Evolutionary conservation across 1,284 basidiomycete species (phyloP), one percentile per base, ranked within the genome.

Genomic region (Fistulinella staudtii): DNA sequence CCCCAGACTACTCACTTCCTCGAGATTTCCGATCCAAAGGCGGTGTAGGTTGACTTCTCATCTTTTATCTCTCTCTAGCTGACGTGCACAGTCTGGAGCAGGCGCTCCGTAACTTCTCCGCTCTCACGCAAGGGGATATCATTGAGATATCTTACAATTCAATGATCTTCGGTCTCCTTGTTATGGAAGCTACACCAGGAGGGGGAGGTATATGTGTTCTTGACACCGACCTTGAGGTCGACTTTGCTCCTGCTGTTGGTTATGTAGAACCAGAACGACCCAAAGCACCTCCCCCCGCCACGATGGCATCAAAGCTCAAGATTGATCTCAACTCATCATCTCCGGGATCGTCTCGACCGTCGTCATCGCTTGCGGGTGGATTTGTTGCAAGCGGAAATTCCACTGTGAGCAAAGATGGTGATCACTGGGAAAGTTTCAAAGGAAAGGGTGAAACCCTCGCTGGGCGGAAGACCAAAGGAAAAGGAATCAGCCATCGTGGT

Each of bases 291-390:
- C 85, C 93, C 2, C 83, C 85, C 8, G 68, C 89, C 8, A 98
- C 94, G 2, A 98, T 99, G 95, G 94, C 95, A 0, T 89, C 89
- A 41, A 98, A 97, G 69, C 79, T 98, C 45, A 93, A 93, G 64
- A 98, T 99, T 50, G 93, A 99, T 61, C 70, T 93, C 20, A 82
- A 84, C 52, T 85, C 82, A 2, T 83, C 86, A 9, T 89, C 88
- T 13, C 85, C 82, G 3, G 85, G 85, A 11, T 89, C 86, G 2
- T 90, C 88, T 21, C 73, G 91, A 15, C 89, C 92, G 3, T 79
- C 77, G 0, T 93, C 89, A 3, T 77, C 86, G 7, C 66, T 85
- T 55, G 75, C 76, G 41, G 85, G 83, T 28, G 80, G 77, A 11
- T 85, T 87, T 53, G 69, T 77, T 3, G 75, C 77, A 1, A 60